phyloP scores from a whole-genome alignment of 208 protist genomes.

The Acanthamoeba lenticulata region DNA sequence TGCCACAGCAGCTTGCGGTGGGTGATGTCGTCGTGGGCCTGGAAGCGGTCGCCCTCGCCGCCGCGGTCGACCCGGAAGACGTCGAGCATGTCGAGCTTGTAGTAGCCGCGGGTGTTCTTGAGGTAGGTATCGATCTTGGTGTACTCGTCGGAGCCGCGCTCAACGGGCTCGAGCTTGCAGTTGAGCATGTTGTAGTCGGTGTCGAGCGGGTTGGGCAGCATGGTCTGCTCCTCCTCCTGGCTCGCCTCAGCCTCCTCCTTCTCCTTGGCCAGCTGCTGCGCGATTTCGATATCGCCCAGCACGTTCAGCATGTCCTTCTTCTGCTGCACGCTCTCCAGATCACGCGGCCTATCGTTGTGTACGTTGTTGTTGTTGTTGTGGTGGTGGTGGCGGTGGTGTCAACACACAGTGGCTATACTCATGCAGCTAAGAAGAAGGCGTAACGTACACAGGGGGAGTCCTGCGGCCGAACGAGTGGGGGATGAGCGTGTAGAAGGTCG shows the following conservation, averaged over 20 bases:
- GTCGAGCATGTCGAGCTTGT: constrained; percentile 58
- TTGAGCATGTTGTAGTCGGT: constrained; percentile 57
- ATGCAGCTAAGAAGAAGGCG: background rate
- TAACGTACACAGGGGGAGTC: constrained; percentile 24
- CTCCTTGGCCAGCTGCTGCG: constrained; percentile 66
- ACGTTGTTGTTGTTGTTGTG: background rate
- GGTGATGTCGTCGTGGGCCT: constrained; percentile 61
- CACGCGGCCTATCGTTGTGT: background rate
- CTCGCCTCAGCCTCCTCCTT: constrained; percentile 62
- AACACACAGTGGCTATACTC: no score
- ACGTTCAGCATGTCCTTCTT: constrained; percentile 80
- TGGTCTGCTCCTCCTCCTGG: background rate
- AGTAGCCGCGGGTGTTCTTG: constrained; percentile 66
- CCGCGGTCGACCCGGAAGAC: constrained; percentile 43
- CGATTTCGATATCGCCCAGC: constrained; percentile 77
- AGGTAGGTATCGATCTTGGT: constrained; percentile 64
- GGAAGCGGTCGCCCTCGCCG: constrained; percentile 70
- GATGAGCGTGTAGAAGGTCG: constrained; percentile 83
- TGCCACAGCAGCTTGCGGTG: constrained; percentile 81
- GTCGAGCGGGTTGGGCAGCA: constrained; percentile 60
- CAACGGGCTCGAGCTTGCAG: constrained; percentile 50
- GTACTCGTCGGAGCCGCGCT: constrained; percentile 45
- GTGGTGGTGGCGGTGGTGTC: no score
- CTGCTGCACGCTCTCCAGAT: constrained; percentile 66
- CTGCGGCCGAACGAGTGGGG: constrained; percentile 74